Conservation (phyloP, 768 basidiomycete genomes). For the Xerocomellus chrysenteron region DNA sequence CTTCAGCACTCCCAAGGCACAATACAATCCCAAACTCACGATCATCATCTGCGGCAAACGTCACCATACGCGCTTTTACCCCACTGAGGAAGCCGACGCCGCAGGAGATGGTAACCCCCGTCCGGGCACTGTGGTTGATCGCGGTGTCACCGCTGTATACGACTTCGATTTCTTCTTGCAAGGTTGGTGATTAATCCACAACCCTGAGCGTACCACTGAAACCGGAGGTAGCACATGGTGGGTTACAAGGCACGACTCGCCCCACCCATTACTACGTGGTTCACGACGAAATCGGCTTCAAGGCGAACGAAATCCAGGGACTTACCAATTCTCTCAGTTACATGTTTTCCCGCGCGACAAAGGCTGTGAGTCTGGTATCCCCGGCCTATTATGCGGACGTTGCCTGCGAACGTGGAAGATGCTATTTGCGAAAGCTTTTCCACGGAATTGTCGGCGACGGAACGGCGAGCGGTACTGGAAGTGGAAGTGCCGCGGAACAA, state of each 20-base stretch:
- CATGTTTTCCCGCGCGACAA: conserved; percentile 61
- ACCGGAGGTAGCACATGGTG: conserved; percentile 37
- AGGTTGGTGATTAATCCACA: conserved; percentile 27
- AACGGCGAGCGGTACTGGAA: conserved; percentile 32
- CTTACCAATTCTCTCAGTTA: conserved; percentile 56
- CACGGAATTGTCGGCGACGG: conserved; percentile 32
- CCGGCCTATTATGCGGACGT: conserved; percentile 46
- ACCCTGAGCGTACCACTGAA: neutral
- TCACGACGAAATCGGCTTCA: conserved; percentile 52
- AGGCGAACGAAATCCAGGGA: conserved; percentile 49
- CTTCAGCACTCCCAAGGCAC: conserved; percentile 35
- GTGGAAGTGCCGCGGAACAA: conserved; percentile 44
- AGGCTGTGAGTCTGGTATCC: conserved; percentile 38
- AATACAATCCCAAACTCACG: conserved; percentile 48
- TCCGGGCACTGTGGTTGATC: conserved; percentile 55
- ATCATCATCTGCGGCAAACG: conserved; percentile 59
- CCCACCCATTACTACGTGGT: conserved; percentile 58
- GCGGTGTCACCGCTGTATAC: conserved; percentile 53
- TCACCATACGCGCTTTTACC: conserved; percentile 58
- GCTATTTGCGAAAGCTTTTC: conserved; percentile 50
- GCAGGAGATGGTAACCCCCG: conserved; percentile 49
- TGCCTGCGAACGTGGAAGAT: conserved; percentile 54
- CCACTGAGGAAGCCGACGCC: conserved; percentile 42
- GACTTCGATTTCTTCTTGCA: conserved; percentile 58
- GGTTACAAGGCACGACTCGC: conserved; percentile 46